Evolutionary conservation across 768 basidiomycete species (phyloP).

Genomic region (Lactarius pseudohatsudake): DNA sequence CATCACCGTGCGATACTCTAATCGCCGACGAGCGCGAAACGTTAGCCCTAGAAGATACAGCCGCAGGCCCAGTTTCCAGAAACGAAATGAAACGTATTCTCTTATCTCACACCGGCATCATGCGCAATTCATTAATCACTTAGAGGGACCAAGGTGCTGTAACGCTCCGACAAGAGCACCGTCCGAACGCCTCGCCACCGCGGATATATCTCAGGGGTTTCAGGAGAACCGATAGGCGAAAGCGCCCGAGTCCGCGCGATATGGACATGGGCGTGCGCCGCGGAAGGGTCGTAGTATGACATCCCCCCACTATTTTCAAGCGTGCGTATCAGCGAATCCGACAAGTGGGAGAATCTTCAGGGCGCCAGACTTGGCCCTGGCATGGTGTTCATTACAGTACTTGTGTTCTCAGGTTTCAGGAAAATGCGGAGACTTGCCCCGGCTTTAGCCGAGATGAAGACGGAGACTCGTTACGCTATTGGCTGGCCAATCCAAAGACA

Average conservation of each 20-base stretch:
- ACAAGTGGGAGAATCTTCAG: not conserved
- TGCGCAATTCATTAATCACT: constrained; percentile 12
- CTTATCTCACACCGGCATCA: constrained; percentile 11
- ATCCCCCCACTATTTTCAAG: not conserved
- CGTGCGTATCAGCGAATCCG: not conserved
- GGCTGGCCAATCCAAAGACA: not conserved
- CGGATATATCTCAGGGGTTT: constrained; percentile 10
- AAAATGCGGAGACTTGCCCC: not conserved
- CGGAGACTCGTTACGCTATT: not conserved
- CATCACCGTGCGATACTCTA: not conserved
- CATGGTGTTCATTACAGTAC: not conserved
- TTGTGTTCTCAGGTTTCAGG: not conserved
- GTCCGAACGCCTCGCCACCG: constrained; percentile 3
- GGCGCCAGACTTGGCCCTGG: not conserved
- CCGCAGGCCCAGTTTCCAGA: not conserved
- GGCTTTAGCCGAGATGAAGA: not conserved
- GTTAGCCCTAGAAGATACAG: not conserved
- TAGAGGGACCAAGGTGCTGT: constrained; percentile 1
- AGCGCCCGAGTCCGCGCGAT: not conserved
- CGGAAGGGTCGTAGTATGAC: constrained; percentile 9
- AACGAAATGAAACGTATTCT: constrained; percentile 6
- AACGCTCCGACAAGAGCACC: constrained; percentile 5
- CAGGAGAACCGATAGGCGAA: not conserved
- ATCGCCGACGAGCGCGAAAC: constrained; percentile 11
- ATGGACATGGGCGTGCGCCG: constrained; percentile 2